A percentile compares a stretch with the other conserved stretches of the same genome.
Conservation (phyloP, 352 stramenopile species). For the Pythium folliculosum region DNA sequence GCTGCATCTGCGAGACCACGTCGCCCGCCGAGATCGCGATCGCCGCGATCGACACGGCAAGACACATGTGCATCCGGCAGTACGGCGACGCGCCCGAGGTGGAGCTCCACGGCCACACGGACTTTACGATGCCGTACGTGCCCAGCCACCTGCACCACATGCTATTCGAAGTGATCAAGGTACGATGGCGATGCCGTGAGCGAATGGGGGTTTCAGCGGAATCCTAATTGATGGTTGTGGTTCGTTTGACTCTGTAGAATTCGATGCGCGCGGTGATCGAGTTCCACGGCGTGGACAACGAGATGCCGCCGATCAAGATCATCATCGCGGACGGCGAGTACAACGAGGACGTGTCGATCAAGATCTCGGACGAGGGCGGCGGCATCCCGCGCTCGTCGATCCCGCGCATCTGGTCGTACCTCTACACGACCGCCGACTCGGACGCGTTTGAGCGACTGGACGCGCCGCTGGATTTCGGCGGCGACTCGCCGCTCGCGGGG, state of each 20-base stretch:
- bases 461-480: conserved; percentile 84
- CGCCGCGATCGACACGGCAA: conserved; percentile 96
- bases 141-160: conserved; percentile 97
- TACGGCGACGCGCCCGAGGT: conserved; percentile 99
- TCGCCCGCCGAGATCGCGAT: conserved; percentile 96
- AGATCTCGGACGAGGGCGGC: conserved; percentile 99
- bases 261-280: conserved; percentile 98
- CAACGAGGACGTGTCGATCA: conserved; percentile 99
- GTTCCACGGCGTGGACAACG: conserved; percentile 96
- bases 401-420: conserved; percentile 98
- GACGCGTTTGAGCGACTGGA: conserved; percentile 90
- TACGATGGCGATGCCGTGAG: conserved; percentile 7
- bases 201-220: background rate
- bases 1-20: conserved; percentile 96
- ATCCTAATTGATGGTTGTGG: background rate
- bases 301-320: conserved; percentile 98
- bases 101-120: conserved; percentile 96
- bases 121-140: conserved; percentile 99
- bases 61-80: conserved; percentile 98
- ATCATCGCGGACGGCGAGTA: conserved; percentile 99
- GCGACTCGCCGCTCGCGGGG: conserved; percentile 91
- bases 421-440: conserved; percentile 99
- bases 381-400: conserved; percentile 98
- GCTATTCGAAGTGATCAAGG: conserved; percentile 99
- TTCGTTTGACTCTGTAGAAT: conserved; percentile 63